These are phyloP conservation scores for Durotheca rogersii DNA, from an alignment of 495 filamentous ascomycete species.

Conservation along the genomic window DNA sequence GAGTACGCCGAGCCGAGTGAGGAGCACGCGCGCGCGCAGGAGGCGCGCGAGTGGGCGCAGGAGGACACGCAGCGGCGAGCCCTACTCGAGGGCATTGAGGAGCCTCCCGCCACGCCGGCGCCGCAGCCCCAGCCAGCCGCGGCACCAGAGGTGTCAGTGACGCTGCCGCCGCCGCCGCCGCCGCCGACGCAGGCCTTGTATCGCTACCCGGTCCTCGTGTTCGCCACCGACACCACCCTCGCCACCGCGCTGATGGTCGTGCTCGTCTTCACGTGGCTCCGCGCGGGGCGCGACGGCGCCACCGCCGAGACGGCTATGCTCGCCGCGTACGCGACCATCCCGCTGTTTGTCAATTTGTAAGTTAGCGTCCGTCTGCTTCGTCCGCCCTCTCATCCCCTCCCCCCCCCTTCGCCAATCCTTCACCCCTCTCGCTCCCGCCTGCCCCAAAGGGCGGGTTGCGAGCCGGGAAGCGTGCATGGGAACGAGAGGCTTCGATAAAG, in stretches of 20 bases:
- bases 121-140: no score
- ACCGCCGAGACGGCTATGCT: conserved; percentile 40
- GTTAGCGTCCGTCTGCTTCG: no score
- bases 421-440: no score
- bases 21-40: not conserved
- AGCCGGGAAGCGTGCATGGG: no score
- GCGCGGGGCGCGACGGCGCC: conserved; percentile 14
- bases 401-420: not conserved
- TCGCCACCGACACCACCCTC: conserved; percentile 39
- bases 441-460: no score
- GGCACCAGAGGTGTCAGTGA: conserved; percentile 2
- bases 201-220: conserved; percentile 43
- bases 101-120: not conserved
- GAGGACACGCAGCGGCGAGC: not conserved
- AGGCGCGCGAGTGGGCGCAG: not conserved
- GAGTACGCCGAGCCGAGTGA: conserved; percentile 11
- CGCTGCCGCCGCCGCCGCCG: conserved; percentile 1
- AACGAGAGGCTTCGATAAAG: no score
- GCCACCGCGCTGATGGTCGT: conserved; percentile 41
- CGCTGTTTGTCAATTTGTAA: conserved; percentile 44
- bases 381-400: no score
- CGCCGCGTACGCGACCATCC: conserved; percentile 44
- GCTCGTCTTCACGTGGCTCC: conserved; percentile 44
- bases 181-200: conserved; percentile 18
- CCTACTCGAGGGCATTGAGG: not conserved